phyloP scores from a whole-genome alignment of 2,329 filamentous ascomycete genomes.

The Sporothrix schenckii region DNA sequence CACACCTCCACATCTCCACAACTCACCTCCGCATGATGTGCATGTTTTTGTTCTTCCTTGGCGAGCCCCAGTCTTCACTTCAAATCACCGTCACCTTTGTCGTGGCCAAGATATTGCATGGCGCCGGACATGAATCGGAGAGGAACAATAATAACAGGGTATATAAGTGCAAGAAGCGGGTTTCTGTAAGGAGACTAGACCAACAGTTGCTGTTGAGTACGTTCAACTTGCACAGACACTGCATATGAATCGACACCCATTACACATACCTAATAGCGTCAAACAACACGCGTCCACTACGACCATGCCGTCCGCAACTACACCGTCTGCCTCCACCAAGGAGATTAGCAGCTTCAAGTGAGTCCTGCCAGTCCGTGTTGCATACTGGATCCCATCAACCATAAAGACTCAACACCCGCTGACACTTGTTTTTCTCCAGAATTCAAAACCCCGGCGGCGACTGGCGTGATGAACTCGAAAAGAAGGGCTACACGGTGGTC shows the following conservation, averaged over 20 bases:
- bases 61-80: background rate
- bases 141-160: background rate
- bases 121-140: background rate
- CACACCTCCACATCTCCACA: conserved; percentile 1
- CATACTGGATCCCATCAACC: background rate
- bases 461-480: conserved; percentile 26
- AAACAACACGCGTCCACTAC: background rate
- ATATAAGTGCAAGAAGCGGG: conserved; percentile 10
- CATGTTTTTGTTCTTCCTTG: background rate
- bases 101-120: background rate
- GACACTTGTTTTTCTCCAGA: background rate
- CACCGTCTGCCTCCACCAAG: background rate
- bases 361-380: background rate
- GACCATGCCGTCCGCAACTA: background rate
- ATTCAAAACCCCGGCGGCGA: conserved; percentile 25
- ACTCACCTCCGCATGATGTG: background rate
- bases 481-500: conserved; percentile 24
- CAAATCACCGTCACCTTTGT: background rate
- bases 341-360: conserved; percentile 22
- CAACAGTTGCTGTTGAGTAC: background rate
- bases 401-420: background rate
- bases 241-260: background rate
- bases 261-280: background rate
- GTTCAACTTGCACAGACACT: background rate
- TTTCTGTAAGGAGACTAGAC: conserved; percentile 16